A percentile compares a stretch with the other conserved stretches of the same genome.
Conservation (phyloP, 768 basidiomycete genomes). For the Leccinum fibrillosum region DNA sequence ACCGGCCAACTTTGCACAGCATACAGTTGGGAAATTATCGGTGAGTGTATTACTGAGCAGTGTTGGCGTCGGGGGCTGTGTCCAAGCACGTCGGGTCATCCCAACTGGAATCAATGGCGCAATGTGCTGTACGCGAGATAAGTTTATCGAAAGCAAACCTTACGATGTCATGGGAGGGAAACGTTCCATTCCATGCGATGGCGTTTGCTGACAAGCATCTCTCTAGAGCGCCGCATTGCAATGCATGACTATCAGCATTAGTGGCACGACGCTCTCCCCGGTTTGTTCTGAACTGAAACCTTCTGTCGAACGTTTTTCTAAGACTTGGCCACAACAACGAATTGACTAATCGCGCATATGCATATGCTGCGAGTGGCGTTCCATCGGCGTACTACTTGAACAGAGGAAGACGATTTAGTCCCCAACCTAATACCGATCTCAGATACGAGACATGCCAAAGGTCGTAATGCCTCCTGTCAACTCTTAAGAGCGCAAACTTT, state of each 20-base stretch:
- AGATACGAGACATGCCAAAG: not conserved
- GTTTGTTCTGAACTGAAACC: not conserved
- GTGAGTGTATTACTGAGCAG: not conserved
- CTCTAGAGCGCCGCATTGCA: not conserved
- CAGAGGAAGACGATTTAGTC: not conserved
- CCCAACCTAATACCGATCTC: not conserved
- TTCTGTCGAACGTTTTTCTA: not conserved
- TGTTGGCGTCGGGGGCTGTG: not conserved
- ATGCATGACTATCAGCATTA: not conserved
- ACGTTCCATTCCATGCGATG: not conserved
- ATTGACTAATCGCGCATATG: not conserved
- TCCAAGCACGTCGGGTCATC: not conserved
- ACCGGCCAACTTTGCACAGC: not conserved
- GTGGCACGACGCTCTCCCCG: not conserved
- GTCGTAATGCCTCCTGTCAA: not conserved
- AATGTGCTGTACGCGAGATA: not conserved
- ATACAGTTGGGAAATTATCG: not conserved
- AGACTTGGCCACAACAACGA: not conserved
- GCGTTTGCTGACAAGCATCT: not conserved
- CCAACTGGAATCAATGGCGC: not conserved
- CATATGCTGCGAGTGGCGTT: not conserved
- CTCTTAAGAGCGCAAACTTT: not conserved
- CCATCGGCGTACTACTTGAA: not conserved
- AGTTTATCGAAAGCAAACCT: not conserved
- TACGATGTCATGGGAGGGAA: not conserved